A percentile compares a stretch with the other conserved stretches of the same genome.
Conservation (phyloP, 371 early-diverging fungal species). For the Dichotomocladium elegans region DNA sequence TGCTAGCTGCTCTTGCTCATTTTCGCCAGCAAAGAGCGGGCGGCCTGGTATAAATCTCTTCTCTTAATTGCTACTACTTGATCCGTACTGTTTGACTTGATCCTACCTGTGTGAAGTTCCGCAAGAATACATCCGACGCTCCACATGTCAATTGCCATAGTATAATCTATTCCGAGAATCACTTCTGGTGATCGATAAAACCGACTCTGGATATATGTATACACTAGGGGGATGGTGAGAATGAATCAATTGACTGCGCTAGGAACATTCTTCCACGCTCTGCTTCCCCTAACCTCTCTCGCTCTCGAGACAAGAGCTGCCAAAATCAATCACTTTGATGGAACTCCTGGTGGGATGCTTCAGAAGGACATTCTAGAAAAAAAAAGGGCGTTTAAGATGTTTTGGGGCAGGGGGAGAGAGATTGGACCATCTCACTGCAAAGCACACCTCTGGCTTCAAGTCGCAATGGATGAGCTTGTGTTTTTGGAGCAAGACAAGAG, state of each 20-base stretch:
- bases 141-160: conserved; percentile 98
- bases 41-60: too few species aligned
- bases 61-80: too few species aligned
- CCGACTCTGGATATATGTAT: conserved; percentile 96
- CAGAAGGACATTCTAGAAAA: conserved; percentile 64
- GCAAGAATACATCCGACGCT: conserved; percentile 97
- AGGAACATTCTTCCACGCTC: conserved; percentile 40
- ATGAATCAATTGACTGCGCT: not conserved
- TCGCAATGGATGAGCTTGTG: conserved; percentile 93
- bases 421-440: too few species aligned
- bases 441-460: conserved; percentile 91
- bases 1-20: conserved; percentile 92
- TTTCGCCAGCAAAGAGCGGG: conserved; percentile 96
- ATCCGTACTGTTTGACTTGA: too few species aligned
- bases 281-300: conserved; percentile 50
- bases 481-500: conserved; percentile 64
- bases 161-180: conserved; percentile 86
- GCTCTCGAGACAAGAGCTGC: conserved; percentile 85
- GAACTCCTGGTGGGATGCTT: conserved; percentile 64
- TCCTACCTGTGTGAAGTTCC: conserved; percentile 85
- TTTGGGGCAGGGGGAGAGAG: not conserved
- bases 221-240: conserved; percentile 41
- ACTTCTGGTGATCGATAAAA: conserved; percentile 99
- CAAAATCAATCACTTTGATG: conserved; percentile 99
- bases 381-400: not conserved